Percentiles rank a stretch among this genome's conserved stretches.
phyloP scores from a whole-genome alignment of 1,284 basidiomycete species.

The Marasmius oreades region DNA sequence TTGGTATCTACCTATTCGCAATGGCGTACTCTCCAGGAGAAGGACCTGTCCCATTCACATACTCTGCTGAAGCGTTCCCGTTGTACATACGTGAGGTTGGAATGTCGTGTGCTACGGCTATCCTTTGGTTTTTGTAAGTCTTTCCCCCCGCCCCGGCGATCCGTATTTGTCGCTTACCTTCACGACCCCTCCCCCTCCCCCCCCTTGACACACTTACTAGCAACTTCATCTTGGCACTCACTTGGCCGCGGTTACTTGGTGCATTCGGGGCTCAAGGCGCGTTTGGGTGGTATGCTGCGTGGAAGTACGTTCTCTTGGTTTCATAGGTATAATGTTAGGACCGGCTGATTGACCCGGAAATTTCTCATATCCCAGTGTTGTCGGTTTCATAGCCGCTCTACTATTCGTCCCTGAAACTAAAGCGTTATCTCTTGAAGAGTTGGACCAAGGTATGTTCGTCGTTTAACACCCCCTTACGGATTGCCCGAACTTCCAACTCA shows the following conservation, averaged over 20 bases:
- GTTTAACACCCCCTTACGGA: too few relatives aligned
- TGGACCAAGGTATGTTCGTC: conserved; percentile 37
- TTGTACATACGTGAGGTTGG: conserved; percentile 55
- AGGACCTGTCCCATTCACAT: conserved; percentile 70
- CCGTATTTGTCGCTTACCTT: too few relatives aligned
- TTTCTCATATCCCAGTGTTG: too few relatives aligned
- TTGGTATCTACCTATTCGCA: conserved; percentile 36
- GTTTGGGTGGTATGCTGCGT: conserved; percentile 46
- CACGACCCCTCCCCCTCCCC: too few relatives aligned
- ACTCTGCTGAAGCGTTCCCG: conserved; percentile 64
- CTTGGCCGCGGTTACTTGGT: conserved; percentile 63
- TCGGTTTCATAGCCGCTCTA: conserved; percentile 54
- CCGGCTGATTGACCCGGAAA: too few relatives aligned
- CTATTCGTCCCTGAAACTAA: conserved; percentile 81
- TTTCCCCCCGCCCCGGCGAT: too few relatives aligned
- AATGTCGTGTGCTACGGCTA: conserved; percentile 27
- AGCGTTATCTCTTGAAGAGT: conserved; percentile 68
- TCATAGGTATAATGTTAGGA: too few relatives aligned
- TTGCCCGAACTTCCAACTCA: too few relatives aligned
- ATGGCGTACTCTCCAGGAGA: conserved; percentile 49
- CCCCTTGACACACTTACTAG: too few relatives aligned
- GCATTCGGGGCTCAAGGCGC: conserved; percentile 70
- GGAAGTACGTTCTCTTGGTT: conserved; percentile 38
- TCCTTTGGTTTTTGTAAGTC: too few relatives aligned
- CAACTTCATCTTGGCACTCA: conserved; percentile 68